Base-by-base conservation (phyloP, 495 filamentous ascomycete genomes). In the Trichoderma virens region DNA sequence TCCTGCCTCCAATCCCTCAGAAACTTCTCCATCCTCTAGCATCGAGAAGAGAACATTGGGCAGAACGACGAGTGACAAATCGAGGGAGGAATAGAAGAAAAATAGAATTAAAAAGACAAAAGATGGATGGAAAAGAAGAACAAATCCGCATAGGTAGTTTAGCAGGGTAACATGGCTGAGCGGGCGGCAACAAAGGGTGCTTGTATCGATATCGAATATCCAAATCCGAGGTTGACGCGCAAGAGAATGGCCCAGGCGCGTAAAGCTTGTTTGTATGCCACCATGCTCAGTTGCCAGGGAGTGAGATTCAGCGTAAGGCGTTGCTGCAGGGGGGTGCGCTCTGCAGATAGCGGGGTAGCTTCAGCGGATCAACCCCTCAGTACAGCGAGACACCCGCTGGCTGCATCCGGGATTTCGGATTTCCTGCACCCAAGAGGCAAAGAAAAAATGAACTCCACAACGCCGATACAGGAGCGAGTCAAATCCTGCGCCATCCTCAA, bases 1-100 rank as follows among this genome's bases (percentile, higher is more conserved):
- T 97, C 91, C 76, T 96, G 89, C 65, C 92, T 83, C 94, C 94
- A 99, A 67, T 87, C 87, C 65, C 91, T 87, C 61, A 99, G 83
- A 69, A 92, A 96, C 63, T 86, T 84, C 82, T 98, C 91, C 94
- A 98, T 98, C 20, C 1, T 25, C 62, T 39, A 43, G 34, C 35
- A 30, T 30, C n/a, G 16, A n/a, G 11, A n/a, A 2, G 4, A 25
- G 5, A 8, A 45, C 18, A 35, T 47, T n/a, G 31, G 23, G 20
- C 18, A 35, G 2, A 18, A 54, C 18, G 5, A 18, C 25, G 5
- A 27, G 25, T 5, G 25, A n/a, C 5, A 14, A 27, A 14, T 5
- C 45, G 59, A 18, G 35, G 35, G 35, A 38, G 7, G 9, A 30
- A 35, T 35, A 25, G 2, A 34, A 38, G 8, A 30, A 38, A 2